Evolutionary conservation across 257 asterid genomes (phyloP), one percentile per base, ranked within the genome.

Genomic region (Craterostigma plantagineum): DNA sequence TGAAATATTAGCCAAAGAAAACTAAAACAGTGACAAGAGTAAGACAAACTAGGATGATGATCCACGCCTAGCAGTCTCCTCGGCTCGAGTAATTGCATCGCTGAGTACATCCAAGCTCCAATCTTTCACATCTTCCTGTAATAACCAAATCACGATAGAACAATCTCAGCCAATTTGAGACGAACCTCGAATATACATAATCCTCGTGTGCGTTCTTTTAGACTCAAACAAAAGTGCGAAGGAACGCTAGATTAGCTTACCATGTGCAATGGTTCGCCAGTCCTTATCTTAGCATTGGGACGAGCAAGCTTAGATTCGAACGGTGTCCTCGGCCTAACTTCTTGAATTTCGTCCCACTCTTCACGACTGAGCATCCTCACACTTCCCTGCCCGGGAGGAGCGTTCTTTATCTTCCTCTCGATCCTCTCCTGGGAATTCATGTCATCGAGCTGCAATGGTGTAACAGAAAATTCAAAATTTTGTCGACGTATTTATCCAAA

Each of bases 341-440:
- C 92, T 64, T 67, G 73, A 40, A 87, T 53, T 39, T 53, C 64
- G 13, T 87, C 93, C 93, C 98, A 87, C 65, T 87, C 98, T 60
- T 87, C 95, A 34, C 71, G 92, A 41, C 60, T 51, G 40, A 87
- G 83, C 95, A 87, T 82, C 72, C 98, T 72, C 16, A 87, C 90
- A 54, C 73, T 63, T 48, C 98, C 95, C 67, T 71, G 84, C 43
- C 86, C 98, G 54, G 74, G 73, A 43, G 98, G 95, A 0, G 94
- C 94, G 54, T 87, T 63, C 65, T 72, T 65, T 61, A 82, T 74
- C 60, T 74, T 79, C 35, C 63, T 50, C 61, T 82, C 95, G 45
- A 76, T 66, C 50, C 64, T 69, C 51, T 81, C 94, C 55, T 77
- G 94, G 16, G 81, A 70, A 38, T 50, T 72, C 23, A 91, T 59